Conservation (phyloP, 148 eudicot genomes). For the Selenicereus undatus region DNA sequence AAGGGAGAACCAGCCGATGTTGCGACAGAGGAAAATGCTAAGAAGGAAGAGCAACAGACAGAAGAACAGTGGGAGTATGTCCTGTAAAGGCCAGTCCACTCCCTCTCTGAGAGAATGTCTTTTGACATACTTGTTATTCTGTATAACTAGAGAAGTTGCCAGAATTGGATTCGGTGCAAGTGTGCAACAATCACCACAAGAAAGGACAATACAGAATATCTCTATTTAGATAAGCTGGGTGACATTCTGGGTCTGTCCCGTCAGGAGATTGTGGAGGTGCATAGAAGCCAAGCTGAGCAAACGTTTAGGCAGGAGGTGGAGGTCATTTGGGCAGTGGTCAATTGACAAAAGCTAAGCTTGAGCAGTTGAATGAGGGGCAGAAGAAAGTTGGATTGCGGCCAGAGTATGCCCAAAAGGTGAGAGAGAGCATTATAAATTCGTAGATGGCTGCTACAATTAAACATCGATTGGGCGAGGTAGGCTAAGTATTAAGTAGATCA, state of each 20-base stretch:
- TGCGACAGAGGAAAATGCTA: conserved; percentile 40
- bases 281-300: conserved; percentile 74
- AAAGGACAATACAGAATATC: conserved; percentile 65
- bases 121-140: conserved; percentile 64
- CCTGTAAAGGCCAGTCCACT: no score
- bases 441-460: conserved; percentile 78
- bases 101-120: no score
- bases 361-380: conserved; percentile 69
- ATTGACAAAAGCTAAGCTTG: conserved; percentile 62
- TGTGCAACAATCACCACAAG: conserved; percentile 59
- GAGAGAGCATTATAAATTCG: conserved; percentile 62
- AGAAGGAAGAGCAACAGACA: conserved; percentile 37
- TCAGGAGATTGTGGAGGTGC: conserved; percentile 66
- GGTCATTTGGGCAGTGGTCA: conserved; percentile 85
- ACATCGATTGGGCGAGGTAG: conserved; percentile 75
- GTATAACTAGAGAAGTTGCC: conserved; percentile 67
- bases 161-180: conserved; percentile 66
- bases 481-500: conserved; percentile 69
- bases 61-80: conserved; percentile 76
- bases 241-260: conserved; percentile 66
- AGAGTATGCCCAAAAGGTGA: conserved; percentile 81
- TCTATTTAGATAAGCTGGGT: conserved; percentile 71
- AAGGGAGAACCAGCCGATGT: conserved; percentile 70
- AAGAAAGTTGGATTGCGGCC: conserved; percentile 75
- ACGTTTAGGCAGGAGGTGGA: conserved; percentile 80